A percentile compares a stretch with the other conserved stretches of the same genome.
These are phyloP conservation scores for Mycena alexandri DNA, from an alignment of 768 basidiomycete species.

Conservation along the genomic window DNA sequence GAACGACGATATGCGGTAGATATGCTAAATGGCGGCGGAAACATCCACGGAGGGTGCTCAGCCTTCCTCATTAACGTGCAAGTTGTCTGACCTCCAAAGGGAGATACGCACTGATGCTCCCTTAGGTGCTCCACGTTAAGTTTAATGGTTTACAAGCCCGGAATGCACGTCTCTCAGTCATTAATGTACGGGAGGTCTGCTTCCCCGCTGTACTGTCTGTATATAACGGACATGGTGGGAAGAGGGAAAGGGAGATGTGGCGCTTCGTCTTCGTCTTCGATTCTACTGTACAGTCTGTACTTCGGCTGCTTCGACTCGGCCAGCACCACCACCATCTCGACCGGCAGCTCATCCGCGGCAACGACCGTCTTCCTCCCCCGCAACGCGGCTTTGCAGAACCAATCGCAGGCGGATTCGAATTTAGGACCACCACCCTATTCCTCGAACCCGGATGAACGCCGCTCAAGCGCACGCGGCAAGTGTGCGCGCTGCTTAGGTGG, in stretches of 20 bases:
- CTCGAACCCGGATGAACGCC: no score
- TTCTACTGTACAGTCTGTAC: no score
- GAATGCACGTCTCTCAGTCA: constrained; percentile 26
- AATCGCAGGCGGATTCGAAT: no score
- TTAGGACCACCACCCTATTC: no score
- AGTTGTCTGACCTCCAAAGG: background rate
- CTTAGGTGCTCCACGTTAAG: constrained; percentile 21
- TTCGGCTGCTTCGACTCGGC: no score
- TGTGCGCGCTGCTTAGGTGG: no score
- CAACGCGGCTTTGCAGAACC: no score
- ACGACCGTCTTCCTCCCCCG: no score
- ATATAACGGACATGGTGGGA: constrained; percentile 29
- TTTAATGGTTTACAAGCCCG: constrained; percentile 4
- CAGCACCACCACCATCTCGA: no score
- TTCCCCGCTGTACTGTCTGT: constrained; percentile 32
- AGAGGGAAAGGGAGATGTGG: constrained; percentile 25
- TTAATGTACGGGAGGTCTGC: constrained; percentile 33
- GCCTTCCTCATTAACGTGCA: constrained; percentile 31
- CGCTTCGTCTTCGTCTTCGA: no score
- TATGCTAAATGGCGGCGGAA: constrained; percentile 34
- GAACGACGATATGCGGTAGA: background rate
- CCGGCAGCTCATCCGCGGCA: no score
- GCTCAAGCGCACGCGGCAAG: no score
- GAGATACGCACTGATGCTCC: background rate
- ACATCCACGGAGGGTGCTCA: constrained; percentile 29